Percentiles rank a stretch among this genome's conserved stretches.
These are phyloP conservation scores for Leccinum obscurum DNA, from an alignment of 768 basidiomycete species.

Conservation along the genomic window DNA sequence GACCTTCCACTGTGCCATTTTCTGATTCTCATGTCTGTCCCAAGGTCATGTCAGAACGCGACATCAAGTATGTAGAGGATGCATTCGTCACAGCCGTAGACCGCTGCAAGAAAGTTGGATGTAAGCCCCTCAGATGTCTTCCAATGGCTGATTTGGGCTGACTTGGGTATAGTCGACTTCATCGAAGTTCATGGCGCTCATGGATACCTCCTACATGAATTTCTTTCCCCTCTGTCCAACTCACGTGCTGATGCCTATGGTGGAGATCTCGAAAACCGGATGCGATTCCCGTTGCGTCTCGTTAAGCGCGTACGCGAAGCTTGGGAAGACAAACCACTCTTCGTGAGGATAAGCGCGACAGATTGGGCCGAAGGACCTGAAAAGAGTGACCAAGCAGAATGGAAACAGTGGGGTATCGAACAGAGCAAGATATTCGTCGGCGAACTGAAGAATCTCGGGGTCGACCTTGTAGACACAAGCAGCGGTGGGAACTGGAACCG, in stretches of 20 bases:
- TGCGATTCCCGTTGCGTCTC: constrained; percentile 65
- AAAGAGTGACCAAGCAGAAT: constrained; percentile 52
- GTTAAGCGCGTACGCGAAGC: constrained; percentile 49
- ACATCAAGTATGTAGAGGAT: constrained; percentile 57
- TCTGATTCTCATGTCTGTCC: constrained; percentile 53
- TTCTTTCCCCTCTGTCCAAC: constrained; percentile 77
- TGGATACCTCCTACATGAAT: constrained; percentile 59
- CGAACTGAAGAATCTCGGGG: constrained; percentile 57
- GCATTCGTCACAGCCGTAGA: constrained; percentile 58
- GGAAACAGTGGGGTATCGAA: constrained; percentile 75
- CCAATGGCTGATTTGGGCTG: constrained; percentile 10
- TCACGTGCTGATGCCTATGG: constrained; percentile 69
- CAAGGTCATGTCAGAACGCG: constrained; percentile 52
- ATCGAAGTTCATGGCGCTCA: constrained; percentile 76
- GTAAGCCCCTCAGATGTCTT: constrained; percentile 36
- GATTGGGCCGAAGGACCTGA: constrained; percentile 66
- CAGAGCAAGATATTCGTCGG: constrained; percentile 63
- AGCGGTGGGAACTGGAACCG: constrained; percentile 63
- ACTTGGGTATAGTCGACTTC: constrained; percentile 52
- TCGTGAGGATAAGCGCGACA: constrained; percentile 65
- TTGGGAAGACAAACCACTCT: constrained; percentile 68
- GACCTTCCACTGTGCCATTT: constrained; percentile 59
- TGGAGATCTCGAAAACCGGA: constrained; percentile 70
- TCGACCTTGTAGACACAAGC: constrained; percentile 77
- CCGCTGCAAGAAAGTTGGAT: constrained; percentile 61